Base-by-base conservation (phyloP, 2,329 filamentous ascomycete species). In the Colletotrichum kahawae region DNA sequence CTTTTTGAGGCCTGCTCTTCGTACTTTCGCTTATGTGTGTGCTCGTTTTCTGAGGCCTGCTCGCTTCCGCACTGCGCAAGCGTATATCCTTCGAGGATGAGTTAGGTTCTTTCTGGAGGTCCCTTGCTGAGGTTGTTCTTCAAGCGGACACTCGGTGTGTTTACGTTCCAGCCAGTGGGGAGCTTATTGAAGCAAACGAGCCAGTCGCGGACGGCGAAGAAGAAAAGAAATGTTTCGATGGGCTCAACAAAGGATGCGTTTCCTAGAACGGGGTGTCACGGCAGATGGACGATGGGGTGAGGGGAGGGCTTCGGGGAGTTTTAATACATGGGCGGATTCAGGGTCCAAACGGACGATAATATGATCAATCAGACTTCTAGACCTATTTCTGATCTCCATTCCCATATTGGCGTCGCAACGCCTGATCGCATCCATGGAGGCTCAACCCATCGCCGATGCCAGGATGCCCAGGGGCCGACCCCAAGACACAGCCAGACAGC, bases 1-100 rank as follows among this genome's bases (percentile, higher is more conserved):
- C n/a, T 8, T 67, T 63, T 33, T 59, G 72, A 75, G 69, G 72
- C 72, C 69, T 75, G 72, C 72, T 75, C 69, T 48, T 48, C 10
- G n/a, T 18, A 21, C 18, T 59, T 33, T 43, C 21, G 27, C 18
- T 54, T 27, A 36, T 34, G 43, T 24, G n/a, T 51, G 43, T 51
- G 43, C n/a, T 51, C n/a, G 43, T 51, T 51, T 57, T 24, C 54
- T 60, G 66, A 60, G 54, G 66, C 34, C 56, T 68, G 66, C 34
- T 48, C 34, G 16, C 56, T 38, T 31, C 36, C 65, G 65, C 51
- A 31, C 51, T 57, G 65, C 51, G 56, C 36, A 27, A 72, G 51
- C 24, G 54, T 67, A 24, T 66, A 14, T 66, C 70, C 36, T 67
- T 71, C 63, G 63, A 60, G 54, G 64, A 62, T 24, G 31, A n/a